A percentile compares a stretch with the other conserved stretches of the same genome.
Conservation (phyloP, 179 eudicot species). For the Corrigiola litoralis region DNA sequence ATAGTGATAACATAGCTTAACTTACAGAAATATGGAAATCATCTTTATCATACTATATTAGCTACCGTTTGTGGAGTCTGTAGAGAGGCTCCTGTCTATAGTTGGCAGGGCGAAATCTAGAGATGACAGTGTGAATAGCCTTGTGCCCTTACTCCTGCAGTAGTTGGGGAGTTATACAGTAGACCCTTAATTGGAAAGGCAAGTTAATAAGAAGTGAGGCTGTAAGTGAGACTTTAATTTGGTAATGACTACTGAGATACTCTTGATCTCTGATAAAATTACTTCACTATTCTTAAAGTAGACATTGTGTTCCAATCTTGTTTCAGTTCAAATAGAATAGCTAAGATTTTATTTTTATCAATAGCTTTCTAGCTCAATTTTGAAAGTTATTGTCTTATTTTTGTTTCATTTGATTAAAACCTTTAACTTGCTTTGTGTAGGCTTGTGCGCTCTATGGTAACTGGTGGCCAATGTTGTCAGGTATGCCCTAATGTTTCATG, state of each 20-base stretch:
- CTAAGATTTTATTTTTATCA: neutral
- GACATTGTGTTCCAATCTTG: no score
- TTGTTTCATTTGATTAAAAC: neutral
- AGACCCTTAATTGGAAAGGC: neutral
- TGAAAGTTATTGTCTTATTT: neutral
- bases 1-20: no score
- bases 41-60: no score
- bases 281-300: neutral
- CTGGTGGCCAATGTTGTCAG: conserved; percentile 99
- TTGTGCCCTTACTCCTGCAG: neutral
- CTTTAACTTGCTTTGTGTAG: conserved; percentile 35
- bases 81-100: neutral
- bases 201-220: neutral
- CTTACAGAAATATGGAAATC: no score
- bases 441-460: conserved; percentile 90
- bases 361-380: neutral
- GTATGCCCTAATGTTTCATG: conserved; percentile 28
- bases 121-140: neutral
- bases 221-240: neutral
- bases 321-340: neutral
- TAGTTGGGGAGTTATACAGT: neutral
- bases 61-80: neutral
- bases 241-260: no score
- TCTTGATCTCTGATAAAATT: neutral
- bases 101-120: no score